Conservation (phyloP, 805 yeast species). For the Candida hispaniensis region DNA sequence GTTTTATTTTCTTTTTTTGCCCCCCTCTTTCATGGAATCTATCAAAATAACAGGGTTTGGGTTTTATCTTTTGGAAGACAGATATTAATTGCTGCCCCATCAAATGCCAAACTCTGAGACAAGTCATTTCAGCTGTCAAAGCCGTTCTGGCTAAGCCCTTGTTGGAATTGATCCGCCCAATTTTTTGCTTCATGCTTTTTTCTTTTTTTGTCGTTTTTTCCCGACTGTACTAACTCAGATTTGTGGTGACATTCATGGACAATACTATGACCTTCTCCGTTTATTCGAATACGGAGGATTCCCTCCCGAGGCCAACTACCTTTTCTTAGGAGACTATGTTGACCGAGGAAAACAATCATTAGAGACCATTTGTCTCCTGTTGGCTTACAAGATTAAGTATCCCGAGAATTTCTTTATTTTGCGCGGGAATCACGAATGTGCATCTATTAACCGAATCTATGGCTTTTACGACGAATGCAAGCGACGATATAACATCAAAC, state of each 20-base stretch:
- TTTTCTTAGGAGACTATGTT: slow-evolving; percentile 93
- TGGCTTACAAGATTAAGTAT: slow-evolving; percentile 94
- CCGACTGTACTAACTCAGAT: slow-evolving; percentile 21
- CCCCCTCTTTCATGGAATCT: no score
- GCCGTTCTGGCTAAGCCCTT: no score
- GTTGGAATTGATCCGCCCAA: no score
- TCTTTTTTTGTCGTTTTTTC: not conserved
- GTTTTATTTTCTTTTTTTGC: no score
- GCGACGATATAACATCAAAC: slow-evolving; percentile 94
- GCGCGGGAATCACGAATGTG: slow-evolving; percentile 98
- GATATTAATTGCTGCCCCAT: no score
- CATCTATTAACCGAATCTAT: slow-evolving; percentile 92
- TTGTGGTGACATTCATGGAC: slow-evolving; percentile 98
- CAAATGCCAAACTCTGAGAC: no score
- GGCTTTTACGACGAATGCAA: slow-evolving; percentile 96
- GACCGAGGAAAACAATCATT: slow-evolving; percentile 97
- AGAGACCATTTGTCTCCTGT: slow-evolving; percentile 86
- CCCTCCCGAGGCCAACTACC: slow-evolving; percentile 96
- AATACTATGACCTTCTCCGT: slow-evolving; percentile 89
- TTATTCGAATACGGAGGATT: slow-evolving; percentile 97
- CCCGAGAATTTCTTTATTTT: slow-evolving; percentile 95
- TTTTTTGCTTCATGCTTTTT: not conserved
- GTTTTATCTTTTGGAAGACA: no score
- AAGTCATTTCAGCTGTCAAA: no score
- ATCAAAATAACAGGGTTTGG: no score